Base-by-base conservation (phyloP, 2,329 filamentous ascomycete genomes). In the Gaeumannomyces tritici region DNA sequence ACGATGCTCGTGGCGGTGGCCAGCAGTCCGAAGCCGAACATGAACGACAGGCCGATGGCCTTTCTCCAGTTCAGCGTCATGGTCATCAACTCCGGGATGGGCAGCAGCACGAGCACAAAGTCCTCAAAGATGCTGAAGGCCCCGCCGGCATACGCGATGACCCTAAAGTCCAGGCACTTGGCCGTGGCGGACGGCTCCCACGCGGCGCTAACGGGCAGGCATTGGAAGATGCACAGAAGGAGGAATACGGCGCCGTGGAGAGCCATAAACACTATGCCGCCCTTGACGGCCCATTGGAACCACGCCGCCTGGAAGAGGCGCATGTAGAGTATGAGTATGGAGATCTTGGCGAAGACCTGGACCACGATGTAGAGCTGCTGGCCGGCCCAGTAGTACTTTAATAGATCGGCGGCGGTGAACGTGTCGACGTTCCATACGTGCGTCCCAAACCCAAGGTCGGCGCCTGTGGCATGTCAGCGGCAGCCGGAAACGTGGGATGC, bases 171-270 rank as follows among this genome's bases (percentile, higher is more conserved):
- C 21, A 79, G 66, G 63, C 83, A 86, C 1, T 62, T 71, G 0
- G 83, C 82, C 0, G 74, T 74, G 73, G 57, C 80, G 76, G 79
- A 80, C 84, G 8, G 71, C 0, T 70, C 72, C 83, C 83, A 86
- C 66, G 76, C 79, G 64, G 75, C 80, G 26, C 68, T 70, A 24
- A 84, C 71, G 0, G 82, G 82, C 2, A 67, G 68, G 65, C 81
- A 84, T 63, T 83, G 77, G 9, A 77, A 73, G 1, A 75, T 68
- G 4, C 67, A 70, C 2, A 69, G 65, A 1, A 76, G 59, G 1
- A 71, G 62, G 57, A 77, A 79, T 0, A 68, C 62, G 1, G 72
- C 29, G 1, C 72, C 73, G 21, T 68, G 73, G 1, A 70, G 42
- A 1, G 65, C 65, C 28, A 71, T 73, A 59, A 79, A 69, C 12